Conservation (phyloP, 2,329 filamentous ascomycete genomes). For the Alternaria gaisen region DNA sequence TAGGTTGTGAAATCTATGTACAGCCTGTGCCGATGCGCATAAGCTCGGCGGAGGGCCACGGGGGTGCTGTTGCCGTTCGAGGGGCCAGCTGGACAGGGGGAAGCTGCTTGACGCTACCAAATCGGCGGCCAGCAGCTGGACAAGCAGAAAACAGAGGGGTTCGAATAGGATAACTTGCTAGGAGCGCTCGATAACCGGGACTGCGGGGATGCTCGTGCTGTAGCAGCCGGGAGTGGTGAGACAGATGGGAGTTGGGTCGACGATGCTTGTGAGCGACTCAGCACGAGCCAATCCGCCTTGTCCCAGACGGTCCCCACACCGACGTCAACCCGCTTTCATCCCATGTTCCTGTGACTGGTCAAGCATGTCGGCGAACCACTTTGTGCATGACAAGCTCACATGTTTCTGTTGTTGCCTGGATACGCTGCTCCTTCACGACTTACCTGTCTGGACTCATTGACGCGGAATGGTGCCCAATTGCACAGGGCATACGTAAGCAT, state of each 20-base stretch:
- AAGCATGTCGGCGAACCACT: neutral
- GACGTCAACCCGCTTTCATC: conserved; percentile 31
- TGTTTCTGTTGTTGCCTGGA: neutral
- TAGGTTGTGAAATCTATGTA: conserved; percentile 27
- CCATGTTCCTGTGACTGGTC: conserved; percentile 13
- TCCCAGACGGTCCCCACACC: conserved; percentile 21
- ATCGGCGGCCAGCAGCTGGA: conserved; percentile 19
- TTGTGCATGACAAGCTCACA: neutral
- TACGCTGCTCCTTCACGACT: neutral
- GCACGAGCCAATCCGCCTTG: conserved; percentile 25
- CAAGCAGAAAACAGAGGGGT: neutral
- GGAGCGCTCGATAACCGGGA: conserved; percentile 10
- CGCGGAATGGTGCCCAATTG: neutral
- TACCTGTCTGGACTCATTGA: neutral
- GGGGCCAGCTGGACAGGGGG: conserved; percentile 29
- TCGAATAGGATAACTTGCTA: conserved; percentile 1
- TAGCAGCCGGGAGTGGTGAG: conserved; percentile 23
- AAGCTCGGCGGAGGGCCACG: conserved; percentile 37
- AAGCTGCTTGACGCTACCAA: conserved; percentile 18
- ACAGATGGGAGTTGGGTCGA: conserved; percentile 23
- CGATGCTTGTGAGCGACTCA: conserved; percentile 22
- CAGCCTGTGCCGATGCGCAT: conserved; percentile 35
- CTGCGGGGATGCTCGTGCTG: conserved; percentile 29
- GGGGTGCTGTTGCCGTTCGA: conserved; percentile 34
- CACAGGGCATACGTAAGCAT: neutral